Evolutionary conservation across 129 eudicot species (phyloP).

Genomic region (Flaveria sonorensis): DNA sequence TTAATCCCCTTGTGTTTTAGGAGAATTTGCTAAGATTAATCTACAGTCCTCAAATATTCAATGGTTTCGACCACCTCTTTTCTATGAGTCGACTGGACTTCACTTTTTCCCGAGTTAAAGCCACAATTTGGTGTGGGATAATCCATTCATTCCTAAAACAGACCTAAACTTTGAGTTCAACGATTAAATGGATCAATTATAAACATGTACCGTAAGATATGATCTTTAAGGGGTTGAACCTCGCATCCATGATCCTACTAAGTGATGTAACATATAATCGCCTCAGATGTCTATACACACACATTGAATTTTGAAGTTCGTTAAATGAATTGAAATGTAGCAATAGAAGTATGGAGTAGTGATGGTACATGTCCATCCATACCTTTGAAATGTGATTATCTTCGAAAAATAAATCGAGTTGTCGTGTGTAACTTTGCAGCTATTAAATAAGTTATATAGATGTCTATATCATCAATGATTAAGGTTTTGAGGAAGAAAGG

Average conservation of each 20-base stretch:
- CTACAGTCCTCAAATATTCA: background rate
- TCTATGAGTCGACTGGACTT: background rate
- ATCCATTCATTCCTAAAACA: background rate
- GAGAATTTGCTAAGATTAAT: constrained; percentile 6
- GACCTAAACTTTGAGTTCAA: background rate
- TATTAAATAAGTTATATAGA: background rate
- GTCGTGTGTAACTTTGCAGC: background rate
- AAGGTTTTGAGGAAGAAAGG: too few relatives aligned
- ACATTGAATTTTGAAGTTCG: background rate
- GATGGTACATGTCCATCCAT: background rate
- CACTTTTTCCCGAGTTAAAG: background rate
- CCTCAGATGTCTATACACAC: background rate
- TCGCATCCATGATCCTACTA: background rate
- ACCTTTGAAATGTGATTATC: background rate
- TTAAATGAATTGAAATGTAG: background rate
- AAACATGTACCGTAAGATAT: background rate
- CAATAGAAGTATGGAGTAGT: background rate
- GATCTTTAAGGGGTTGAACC: background rate
- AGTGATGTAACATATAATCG: background rate
- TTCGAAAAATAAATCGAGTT: background rate
- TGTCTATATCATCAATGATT: background rate
- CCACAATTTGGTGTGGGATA: background rate
- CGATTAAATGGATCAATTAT: too few relatives aligned
- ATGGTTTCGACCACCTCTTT: background rate
- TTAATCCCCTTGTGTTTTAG: background rate